Evolutionary conservation across 2,329 filamentous ascomycete species (phyloP).

Genomic region (Exophiala aquamarina): DNA sequence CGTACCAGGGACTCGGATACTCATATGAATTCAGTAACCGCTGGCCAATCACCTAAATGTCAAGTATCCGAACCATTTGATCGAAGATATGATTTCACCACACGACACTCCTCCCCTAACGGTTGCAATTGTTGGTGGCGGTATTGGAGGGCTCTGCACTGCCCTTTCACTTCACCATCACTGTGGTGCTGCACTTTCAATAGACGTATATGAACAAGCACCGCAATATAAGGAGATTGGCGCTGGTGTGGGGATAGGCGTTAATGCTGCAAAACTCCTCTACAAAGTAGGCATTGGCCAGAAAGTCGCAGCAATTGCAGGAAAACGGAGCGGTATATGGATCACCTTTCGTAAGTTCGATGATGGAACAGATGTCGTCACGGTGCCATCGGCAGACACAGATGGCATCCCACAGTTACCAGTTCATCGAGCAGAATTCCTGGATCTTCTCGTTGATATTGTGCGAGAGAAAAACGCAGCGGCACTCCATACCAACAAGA

Average conservation of each 20-base stretch:
- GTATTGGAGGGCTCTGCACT: slow-evolving; percentile 40
- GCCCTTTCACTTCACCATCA: slow-evolving; percentile 40
- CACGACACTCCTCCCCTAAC: slow-evolving; percentile 20
- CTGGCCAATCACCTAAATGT: no score
- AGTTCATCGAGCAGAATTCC: slow-evolving; percentile 37
- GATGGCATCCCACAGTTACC: slow-evolving; percentile 12
- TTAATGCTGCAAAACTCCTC: slow-evolving; percentile 20
- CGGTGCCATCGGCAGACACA: slow-evolving; percentile 30
- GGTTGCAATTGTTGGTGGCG: slow-evolving; percentile 42
- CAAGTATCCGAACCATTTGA: background rate
- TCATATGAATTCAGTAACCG: no score
- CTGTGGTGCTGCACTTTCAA: slow-evolving; percentile 23
- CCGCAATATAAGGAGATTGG: slow-evolving; percentile 24
- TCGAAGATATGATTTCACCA: slow-evolving; percentile 5
- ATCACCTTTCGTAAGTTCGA: slow-evolving; percentile 38
- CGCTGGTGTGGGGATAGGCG: slow-evolving; percentile 22
- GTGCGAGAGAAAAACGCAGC: slow-evolving; percentile 38
- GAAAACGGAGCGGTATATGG: slow-evolving; percentile 33
- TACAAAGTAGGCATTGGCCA: slow-evolving; percentile 35
- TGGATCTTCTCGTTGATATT: slow-evolving; percentile 42
- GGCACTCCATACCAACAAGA: slow-evolving; percentile 14
- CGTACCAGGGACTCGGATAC: no score
- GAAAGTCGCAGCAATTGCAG: slow-evolving; percentile 31
- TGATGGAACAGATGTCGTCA: slow-evolving; percentile 35
- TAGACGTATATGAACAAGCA: slow-evolving; percentile 31